Conservation (phyloP, 2,329 filamentous ascomycete genomes). For the Aureobasidium uvarum region DNA sequence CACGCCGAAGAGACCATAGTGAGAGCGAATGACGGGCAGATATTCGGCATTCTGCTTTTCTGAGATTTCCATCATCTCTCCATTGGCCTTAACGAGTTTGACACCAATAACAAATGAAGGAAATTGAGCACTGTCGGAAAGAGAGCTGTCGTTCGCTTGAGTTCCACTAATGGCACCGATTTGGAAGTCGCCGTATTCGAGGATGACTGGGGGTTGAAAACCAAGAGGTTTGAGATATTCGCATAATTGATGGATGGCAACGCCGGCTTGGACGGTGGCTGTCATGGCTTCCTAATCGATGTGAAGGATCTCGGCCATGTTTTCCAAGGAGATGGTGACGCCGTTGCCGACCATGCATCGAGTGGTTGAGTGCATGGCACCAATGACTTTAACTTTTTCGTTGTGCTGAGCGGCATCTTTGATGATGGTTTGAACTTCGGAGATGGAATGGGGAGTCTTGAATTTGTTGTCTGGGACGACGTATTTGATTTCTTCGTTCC, state of each 20-base stretch:
- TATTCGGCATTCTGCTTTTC: constrained; percentile 21
- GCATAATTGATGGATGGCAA: constrained; percentile 25
- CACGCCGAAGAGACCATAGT: constrained; percentile 28
- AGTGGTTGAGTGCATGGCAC: constrained; percentile 28
- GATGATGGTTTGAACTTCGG: constrained; percentile 25
- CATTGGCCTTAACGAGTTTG: constrained; percentile 24
- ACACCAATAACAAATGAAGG: constrained; percentile 27
- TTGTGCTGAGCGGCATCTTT: constrained; percentile 21
- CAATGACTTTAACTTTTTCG: constrained; percentile 26
- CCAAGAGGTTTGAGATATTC: constrained; percentile 25
- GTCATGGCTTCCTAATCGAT: constrained; percentile 26
- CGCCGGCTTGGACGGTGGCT: constrained; percentile 25
- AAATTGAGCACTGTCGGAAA: constrained; percentile 18
- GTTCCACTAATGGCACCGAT: constrained; percentile 26
- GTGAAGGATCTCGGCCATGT: constrained; percentile 19
- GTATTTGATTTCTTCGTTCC: constrained; percentile 27
- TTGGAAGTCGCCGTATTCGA: constrained; percentile 29
- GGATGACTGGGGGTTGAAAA: constrained; percentile 26
- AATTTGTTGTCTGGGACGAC: constrained; percentile 26
- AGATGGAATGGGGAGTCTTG: constrained; percentile 21
- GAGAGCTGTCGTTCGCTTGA: constrained; percentile 25
- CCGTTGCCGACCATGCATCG: constrained; percentile 25
- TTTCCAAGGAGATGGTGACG: constrained; percentile 20
- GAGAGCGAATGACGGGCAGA: constrained; percentile 24
- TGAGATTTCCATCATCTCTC: constrained; percentile 25